These are phyloP conservation scores for Macadamia tetraphylla DNA, from an alignment of 164 flowering plant species.

Conservation along the genomic window DNA sequence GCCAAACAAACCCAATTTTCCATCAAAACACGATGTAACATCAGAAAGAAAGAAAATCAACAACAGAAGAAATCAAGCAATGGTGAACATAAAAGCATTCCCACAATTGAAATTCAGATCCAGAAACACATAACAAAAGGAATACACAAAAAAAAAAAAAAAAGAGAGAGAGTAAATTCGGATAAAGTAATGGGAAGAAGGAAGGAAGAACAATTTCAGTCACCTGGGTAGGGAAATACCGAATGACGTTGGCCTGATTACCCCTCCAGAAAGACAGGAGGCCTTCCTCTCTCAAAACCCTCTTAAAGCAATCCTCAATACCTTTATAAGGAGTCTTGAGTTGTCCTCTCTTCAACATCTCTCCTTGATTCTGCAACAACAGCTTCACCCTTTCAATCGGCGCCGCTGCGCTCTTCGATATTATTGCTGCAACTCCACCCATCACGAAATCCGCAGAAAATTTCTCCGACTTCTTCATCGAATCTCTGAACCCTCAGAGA, in stretches of 20 bases:
- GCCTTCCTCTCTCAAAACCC: slow-evolving; percentile 84
- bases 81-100: too few relatives aligned
- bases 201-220: neutral
- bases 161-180: neutral
- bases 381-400: slow-evolving; percentile 97
- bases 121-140: too few relatives aligned
- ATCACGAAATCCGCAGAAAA: slow-evolving; percentile 68
- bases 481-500: too few relatives aligned
- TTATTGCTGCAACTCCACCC: slow-evolving; percentile 80
- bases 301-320: slow-evolving; percentile 55
- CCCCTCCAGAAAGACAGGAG: slow-evolving; percentile 87
- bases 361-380: slow-evolving; percentile 87
- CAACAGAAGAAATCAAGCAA: neutral
- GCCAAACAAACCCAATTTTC: neutral
- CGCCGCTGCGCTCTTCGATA: slow-evolving; percentile 77
- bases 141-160: too few relatives aligned
- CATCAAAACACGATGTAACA: neutral
- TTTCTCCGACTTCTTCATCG: slow-evolving; percentile 30
- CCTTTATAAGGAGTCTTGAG: slow-evolving; percentile 66
- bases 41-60: neutral
- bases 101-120: neutral
- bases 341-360: slow-evolving; percentile 73
- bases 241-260: slow-evolving; percentile 84
- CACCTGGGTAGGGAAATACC: slow-evolving; percentile 98
- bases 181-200: too few relatives aligned